Conservation (phyloP, 345 rosid species). For the Pistacia atlantica region DNA sequence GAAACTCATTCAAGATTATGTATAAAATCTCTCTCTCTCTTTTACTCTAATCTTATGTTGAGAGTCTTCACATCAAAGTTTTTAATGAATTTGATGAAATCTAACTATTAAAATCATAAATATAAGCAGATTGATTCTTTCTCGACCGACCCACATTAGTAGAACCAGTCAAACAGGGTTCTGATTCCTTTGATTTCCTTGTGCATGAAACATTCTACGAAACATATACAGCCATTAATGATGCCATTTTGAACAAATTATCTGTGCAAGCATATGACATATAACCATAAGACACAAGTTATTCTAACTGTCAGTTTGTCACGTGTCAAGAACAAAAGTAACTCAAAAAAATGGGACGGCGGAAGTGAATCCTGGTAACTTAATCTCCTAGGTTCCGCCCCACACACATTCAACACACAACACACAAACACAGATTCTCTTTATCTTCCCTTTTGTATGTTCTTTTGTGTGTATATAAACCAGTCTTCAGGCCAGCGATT, state of each 20-base stretch:
- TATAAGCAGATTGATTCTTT: too few relatives aligned
- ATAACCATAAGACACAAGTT: constrained; percentile 9
- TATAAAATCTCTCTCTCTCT: too few relatives aligned
- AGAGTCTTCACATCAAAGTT: too few relatives aligned
- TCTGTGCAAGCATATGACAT: too few relatives aligned
- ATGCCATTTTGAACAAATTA: too few relatives aligned
- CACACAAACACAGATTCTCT: constrained; percentile 6
- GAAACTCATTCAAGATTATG: too few relatives aligned
- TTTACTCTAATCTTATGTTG: too few relatives aligned
- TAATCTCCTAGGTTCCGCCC: constrained; percentile 20
- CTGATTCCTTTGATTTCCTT: not conserved
- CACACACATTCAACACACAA: constrained; percentile 9
- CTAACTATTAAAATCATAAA: too few relatives aligned
- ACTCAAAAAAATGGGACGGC: not conserved
- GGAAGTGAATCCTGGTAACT: constrained; percentile 31
- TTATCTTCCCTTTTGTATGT: not conserved
- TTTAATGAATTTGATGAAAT: too few relatives aligned
- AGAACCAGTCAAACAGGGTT: not conserved
- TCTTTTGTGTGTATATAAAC: constrained; percentile 8
- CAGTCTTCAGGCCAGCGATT: not conserved
- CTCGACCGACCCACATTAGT: not conserved
- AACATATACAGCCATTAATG: too few relatives aligned
- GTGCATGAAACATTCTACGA: constrained; percentile 1
- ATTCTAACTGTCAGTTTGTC: constrained; percentile 9
- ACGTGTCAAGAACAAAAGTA: not conserved